Evolutionary conservation across 768 basidiomycete genomes (phyloP).

Genomic region (Tylopilus subfusipes): DNA sequence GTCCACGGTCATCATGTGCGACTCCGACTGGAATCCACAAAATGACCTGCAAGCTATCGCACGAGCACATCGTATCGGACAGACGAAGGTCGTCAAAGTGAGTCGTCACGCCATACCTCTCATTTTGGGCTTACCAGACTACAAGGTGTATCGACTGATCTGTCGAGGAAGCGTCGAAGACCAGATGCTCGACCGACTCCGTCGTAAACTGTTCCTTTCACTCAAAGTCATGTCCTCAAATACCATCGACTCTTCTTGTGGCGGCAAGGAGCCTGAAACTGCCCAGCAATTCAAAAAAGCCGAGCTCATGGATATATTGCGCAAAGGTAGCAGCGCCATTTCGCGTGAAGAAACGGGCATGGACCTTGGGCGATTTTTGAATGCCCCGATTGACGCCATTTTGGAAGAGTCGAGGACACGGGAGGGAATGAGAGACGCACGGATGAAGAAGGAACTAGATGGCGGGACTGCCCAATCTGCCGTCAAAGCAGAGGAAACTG

Average conservation of each 20-base stretch:
- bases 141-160: conserved; percentile 65
- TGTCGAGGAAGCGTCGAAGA: conserved; percentile 72
- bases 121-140: neutral
- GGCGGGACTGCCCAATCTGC: neutral
- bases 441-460: conserved; percentile 42
- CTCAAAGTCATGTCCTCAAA: conserved; percentile 56
- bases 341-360: conserved; percentile 36
- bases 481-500: conserved; percentile 20
- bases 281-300: conserved; percentile 34
- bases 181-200: conserved; percentile 69
- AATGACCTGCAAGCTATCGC: conserved; percentile 87
- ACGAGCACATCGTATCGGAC: conserved; percentile 77
- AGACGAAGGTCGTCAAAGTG: conserved; percentile 67
- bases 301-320: conserved; percentile 55
- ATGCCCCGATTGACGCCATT: conserved; percentile 43
- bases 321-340: conserved; percentile 56
- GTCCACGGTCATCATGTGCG: conserved; percentile 76
- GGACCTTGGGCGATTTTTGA: conserved; percentile 42
- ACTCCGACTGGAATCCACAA: conserved; percentile 67
- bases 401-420: conserved; percentile 42
- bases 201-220: conserved; percentile 66
- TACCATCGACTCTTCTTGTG: conserved; percentile 15
- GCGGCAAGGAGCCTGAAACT: conserved; percentile 17
- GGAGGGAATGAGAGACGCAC: conserved; percentile 42
- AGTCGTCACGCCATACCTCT: neutral